phyloP scores from a whole-genome alignment of 352 stramenopile genomes.

The Hyaloperonospora brassicae region DNA sequence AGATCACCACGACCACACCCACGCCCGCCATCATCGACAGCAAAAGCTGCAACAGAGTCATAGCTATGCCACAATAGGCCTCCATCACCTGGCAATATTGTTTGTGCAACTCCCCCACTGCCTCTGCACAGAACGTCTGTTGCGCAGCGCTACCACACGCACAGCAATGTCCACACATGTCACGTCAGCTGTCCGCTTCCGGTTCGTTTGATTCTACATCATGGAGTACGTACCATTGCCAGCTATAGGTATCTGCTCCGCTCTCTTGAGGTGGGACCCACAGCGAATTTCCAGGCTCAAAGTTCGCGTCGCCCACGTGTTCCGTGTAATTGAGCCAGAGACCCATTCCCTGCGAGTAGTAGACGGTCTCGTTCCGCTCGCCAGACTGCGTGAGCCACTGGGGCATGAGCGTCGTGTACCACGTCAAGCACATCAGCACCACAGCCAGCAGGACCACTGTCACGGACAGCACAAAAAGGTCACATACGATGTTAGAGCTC shows the following conservation, averaged over 20 bases:
- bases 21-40: slow-evolving; percentile 45
- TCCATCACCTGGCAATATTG: slow-evolving; percentile 69
- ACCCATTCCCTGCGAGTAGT: slow-evolving; percentile 72
- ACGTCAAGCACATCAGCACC: slow-evolving; percentile 40
- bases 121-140: slow-evolving; percentile 38
- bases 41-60: slow-evolving; percentile 49
- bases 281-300: slow-evolving; percentile 70
- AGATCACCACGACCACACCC: slow-evolving; percentile 40
- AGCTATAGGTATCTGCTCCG: slow-evolving; percentile 41
- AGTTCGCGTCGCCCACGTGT: slow-evolving; percentile 53
- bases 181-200: background rate
- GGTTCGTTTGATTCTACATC: background rate
- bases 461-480: slow-evolving; percentile 2
- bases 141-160: slow-evolving; percentile 20
- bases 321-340: slow-evolving; percentile 81
- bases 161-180: background rate
- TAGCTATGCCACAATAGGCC: slow-evolving; percentile 57
- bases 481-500: background rate
- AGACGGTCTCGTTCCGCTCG: slow-evolving; percentile 33
- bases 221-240: slow-evolving; percentile 43
- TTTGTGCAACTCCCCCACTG: slow-evolving; percentile 55
- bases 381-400: slow-evolving; percentile 62
- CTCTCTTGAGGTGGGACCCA: slow-evolving; percentile 64
- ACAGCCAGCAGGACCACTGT: slow-evolving; percentile 47
- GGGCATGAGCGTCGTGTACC: slow-evolving; percentile 65